Evolutionary conservation across 495 filamentous ascomycete genomes (phyloP).

Genomic region (Aspergillus egyptiacus): DNA sequence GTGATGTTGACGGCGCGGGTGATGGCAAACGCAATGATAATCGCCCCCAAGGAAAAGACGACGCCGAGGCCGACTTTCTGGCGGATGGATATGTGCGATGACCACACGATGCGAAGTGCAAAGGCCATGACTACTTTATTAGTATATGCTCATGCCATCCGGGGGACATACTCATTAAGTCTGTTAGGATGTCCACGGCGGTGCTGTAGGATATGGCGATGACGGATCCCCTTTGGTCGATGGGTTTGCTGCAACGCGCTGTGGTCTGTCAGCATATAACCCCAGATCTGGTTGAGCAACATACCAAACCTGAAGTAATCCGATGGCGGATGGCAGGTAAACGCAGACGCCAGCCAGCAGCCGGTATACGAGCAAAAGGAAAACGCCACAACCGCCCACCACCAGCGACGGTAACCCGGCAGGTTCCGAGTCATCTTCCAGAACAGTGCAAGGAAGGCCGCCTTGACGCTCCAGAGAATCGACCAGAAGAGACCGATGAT

Average conservation of each 20-base stretch:
- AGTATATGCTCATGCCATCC: not conserved
- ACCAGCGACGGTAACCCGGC: conserved; percentile 31
- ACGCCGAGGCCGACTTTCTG: conserved; percentile 29
- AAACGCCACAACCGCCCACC: conserved; percentile 32
- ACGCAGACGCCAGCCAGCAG: conserved; percentile 26
- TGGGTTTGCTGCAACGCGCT: conserved; percentile 18
- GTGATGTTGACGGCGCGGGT: conserved; percentile 28
- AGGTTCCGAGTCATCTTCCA: conserved; percentile 38
- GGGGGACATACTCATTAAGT: conserved; percentile 23
- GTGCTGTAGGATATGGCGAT: conserved; percentile 42
- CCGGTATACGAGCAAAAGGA: conserved; percentile 32
- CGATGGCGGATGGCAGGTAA: conserved; percentile 35
- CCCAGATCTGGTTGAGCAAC: not conserved
- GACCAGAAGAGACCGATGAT: conserved; percentile 46
- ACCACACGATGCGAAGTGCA: conserved; percentile 27
- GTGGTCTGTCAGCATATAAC: not conserved
- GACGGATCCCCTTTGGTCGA: conserved; percentile 22
- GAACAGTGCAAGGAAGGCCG: conserved; percentile 42
- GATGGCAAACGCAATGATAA: conserved; percentile 31
- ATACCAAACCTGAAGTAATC: conserved; percentile 37
- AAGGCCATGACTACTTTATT: conserved; percentile 27
- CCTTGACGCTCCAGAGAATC: conserved; percentile 44
- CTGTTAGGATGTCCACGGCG: conserved; percentile 38
- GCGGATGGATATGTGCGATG: conserved; percentile 19
- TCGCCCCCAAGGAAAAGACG: conserved; percentile 28